Percentiles rank a stretch among this genome's conserved stretches.
Evolutionary conservation across 176 grass and related monocot species (phyloP).

Genomic region (Stipa capillata): DNA sequence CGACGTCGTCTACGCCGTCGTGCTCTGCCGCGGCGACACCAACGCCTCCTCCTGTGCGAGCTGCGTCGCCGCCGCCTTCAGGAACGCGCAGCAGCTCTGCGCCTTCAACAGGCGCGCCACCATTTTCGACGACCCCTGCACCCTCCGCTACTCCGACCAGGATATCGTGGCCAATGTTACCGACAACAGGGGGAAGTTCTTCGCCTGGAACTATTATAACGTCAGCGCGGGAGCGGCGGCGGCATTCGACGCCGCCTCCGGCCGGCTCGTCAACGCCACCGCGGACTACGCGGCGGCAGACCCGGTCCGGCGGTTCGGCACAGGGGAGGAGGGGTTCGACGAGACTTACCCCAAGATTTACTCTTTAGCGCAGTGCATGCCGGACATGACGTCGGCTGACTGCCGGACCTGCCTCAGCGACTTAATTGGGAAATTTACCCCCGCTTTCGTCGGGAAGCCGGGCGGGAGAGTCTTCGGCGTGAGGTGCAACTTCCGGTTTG

Average conservation of each 20-base stretch:
- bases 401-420: conserved; percentile 3
- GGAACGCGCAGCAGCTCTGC: not conserved
- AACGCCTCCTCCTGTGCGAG: not conserved
- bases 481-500: not conserved
- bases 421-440: not conserved
- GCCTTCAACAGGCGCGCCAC: not conserved
- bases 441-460: not conserved
- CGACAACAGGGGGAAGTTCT: not conserved
- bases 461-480: not conserved
- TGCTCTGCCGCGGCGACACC: conserved; percentile 6
- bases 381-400: conserved; percentile 3
- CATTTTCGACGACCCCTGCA: conserved; percentile 33
- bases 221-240: not conserved
- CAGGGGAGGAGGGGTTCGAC: conserved; percentile 4
- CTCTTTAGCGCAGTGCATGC: conserved; percentile 35
- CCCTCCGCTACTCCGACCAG: conserved; percentile 28
- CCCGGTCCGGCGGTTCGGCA: not conserved
- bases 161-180: not conserved
- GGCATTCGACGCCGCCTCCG: not conserved
- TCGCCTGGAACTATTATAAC: not conserved
- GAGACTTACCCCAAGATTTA: conserved; percentile 21
- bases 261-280: not conserved
- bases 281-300: conserved; percentile 11
- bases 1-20: not conserved
- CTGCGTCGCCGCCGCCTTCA: not conserved